Conservation (phyloP, 495 filamentous ascomycete genomes). For the Hypoxylon lenormandii region DNA sequence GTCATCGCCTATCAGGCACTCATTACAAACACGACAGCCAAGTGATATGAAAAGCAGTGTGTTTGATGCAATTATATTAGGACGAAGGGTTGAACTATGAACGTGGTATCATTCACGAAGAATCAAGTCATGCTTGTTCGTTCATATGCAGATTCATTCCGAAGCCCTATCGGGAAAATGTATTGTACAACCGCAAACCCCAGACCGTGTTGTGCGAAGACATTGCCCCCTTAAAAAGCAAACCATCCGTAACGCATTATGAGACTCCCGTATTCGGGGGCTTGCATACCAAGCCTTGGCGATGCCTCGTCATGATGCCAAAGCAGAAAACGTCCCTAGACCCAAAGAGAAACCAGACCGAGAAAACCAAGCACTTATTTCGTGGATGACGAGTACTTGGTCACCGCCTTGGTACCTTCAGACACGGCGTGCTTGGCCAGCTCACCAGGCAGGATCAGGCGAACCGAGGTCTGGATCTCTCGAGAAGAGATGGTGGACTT, state of each 20-base stretch:
- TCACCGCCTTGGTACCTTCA: constrained; percentile 99
- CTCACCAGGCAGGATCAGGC: constrained; percentile 97
- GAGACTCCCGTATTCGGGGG: constrained; percentile 72
- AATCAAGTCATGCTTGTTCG: constrained; percentile 50
- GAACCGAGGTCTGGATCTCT: constrained; percentile 99
- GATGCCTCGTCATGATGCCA: constrained; percentile 71
- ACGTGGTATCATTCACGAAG: constrained; percentile 19
- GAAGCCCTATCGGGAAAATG: constrained; percentile 71
- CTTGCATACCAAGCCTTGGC: constrained; percentile 67
- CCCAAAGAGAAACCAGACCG: constrained; percentile 61
- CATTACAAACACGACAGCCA: constrained; percentile 3
- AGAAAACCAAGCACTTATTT: constrained; percentile 79
- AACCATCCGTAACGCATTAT: constrained; percentile 93
- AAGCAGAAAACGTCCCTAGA: constrained; percentile 68
- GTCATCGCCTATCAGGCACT: no score
- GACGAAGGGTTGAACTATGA: background rate
- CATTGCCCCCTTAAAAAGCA: constrained; percentile 79
- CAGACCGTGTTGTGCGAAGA: constrained; percentile 73
- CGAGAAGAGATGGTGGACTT: constrained; percentile 99
- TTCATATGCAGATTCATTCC: constrained; percentile 73
- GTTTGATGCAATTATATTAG: constrained; percentile 13
- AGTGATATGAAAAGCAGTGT: background rate
- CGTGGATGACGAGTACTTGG: constrained; percentile 99
- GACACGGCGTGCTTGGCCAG: constrained; percentile 99
- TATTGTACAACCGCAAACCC: constrained; percentile 85